phyloP scores from a whole-genome alignment of 768 basidiomycete genomes.

The Lactarius trivialis region DNA sequence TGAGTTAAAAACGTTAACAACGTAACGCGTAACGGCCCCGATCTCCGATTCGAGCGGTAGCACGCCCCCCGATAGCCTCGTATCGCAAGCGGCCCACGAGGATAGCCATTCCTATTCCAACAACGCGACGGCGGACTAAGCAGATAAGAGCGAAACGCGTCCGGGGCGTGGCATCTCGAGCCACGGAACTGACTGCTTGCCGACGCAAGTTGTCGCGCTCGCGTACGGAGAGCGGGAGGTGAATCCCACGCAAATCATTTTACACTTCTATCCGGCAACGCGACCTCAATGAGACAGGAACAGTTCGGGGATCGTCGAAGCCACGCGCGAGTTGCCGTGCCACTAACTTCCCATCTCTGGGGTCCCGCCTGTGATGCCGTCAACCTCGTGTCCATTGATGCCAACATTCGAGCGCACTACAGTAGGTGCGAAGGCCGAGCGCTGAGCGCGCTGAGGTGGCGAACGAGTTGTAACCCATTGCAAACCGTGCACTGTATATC shows the following conservation, averaged over 20 bases:
- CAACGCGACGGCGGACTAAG: background rate
- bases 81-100: background rate
- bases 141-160: conserved; percentile 10
- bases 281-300: background rate
- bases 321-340: conserved; percentile 17
- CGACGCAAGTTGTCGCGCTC: conserved; percentile 1
- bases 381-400: background rate
- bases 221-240: conserved; percentile 1
- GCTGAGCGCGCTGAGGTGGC: no score
- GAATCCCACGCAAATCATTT: conserved; percentile 5
- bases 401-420: background rate
- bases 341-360: background rate
- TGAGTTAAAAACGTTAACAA: conserved; percentile 13
- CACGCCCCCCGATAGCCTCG: background rate
- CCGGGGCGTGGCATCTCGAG: background rate
- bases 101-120: background rate
- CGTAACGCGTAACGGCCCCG: background rate
- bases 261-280: background rate
- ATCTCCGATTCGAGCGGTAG: conserved; percentile 5
- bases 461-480: background rate
- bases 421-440: background rate
- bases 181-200: background rate
- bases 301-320: background rate
- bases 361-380: background rate
- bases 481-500: background rate